Evolutionary conservation across 352 stramenopile genomes (phyloP).

Genomic region (Phytophthora citricola): DNA sequence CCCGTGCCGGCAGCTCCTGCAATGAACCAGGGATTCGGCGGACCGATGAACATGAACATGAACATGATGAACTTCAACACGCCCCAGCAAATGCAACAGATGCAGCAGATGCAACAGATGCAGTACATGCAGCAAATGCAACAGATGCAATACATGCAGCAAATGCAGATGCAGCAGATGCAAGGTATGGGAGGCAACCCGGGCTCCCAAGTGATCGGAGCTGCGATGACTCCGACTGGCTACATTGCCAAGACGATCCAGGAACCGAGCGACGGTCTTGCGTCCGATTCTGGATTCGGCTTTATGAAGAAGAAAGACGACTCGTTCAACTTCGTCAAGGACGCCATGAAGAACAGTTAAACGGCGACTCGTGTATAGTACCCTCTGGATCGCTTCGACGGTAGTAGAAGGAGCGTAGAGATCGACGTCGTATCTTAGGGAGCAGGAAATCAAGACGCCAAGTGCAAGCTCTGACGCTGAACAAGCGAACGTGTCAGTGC

Average conservation of each 20-base stretch:
- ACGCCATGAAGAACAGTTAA: slow-evolving; percentile 90
- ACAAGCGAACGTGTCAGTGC: slow-evolving; percentile 18
- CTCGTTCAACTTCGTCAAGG: slow-evolving; percentile 91
- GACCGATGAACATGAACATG: slow-evolving; percentile 66
- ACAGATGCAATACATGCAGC: slow-evolving; percentile 75
- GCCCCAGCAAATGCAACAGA: slow-evolving; percentile 55
- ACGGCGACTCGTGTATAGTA: slow-evolving; percentile 59
- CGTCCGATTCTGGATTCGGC: slow-evolving; percentile 74
- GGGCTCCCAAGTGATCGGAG: slow-evolving; percentile 82
- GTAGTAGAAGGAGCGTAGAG: slow-evolving; percentile 34
- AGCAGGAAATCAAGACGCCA: slow-evolving; percentile 26
- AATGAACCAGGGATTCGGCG: slow-evolving; percentile 51
- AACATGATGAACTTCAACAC: slow-evolving; percentile 73
- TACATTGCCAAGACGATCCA: slow-evolving; percentile 92
- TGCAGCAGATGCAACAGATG: slow-evolving; percentile 77
- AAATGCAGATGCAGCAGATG: slow-evolving; percentile 76
- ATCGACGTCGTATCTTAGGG: slow-evolving; percentile 37
- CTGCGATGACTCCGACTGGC: slow-evolving; percentile 82
- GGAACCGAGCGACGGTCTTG: slow-evolving; percentile 73
- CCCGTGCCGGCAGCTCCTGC: slow-evolving; percentile 52
- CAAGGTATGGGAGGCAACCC: slow-evolving; percentile 54
- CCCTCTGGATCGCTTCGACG: slow-evolving; percentile 36
- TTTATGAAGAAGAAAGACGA: slow-evolving; percentile 91
- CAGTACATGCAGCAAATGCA: slow-evolving; percentile 78
- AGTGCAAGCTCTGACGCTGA: slow-evolving; percentile 19